phyloP scores from a whole-genome alignment of 371 early-diverging fungal species.

The Lichtheimia ramosa region DNA sequence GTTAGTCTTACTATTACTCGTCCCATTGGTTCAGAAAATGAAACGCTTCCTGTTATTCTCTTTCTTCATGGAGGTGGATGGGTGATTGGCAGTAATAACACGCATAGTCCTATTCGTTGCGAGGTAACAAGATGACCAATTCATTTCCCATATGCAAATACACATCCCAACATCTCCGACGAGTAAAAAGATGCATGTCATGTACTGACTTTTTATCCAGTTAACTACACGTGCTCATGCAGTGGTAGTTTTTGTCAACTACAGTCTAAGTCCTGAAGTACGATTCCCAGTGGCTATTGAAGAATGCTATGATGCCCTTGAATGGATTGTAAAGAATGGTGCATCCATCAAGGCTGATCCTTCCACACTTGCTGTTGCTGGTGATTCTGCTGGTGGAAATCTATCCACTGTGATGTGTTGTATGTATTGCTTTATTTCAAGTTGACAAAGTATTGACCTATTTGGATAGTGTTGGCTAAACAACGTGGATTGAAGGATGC shows the following conservation, averaged over 20 bases:
- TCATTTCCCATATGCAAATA: not conserved
- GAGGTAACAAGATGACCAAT: slow-evolving; percentile 1
- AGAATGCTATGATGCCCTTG: slow-evolving; percentile 30
- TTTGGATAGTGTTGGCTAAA: slow-evolving; percentile 27
- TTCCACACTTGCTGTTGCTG: slow-evolving; percentile 22
- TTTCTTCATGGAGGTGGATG: slow-evolving; percentile 23
- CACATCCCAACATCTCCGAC: not conserved
- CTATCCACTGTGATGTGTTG: slow-evolving; percentile 21
- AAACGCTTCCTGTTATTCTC: slow-evolving; percentile 15
- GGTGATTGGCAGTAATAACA: not conserved
- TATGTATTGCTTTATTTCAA: not conserved
- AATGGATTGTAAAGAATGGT: slow-evolving; percentile 24
- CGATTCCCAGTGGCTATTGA: slow-evolving; percentile 32
- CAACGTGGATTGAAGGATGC: slow-evolving; percentile 15
- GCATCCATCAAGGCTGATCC: slow-evolving; percentile 19
- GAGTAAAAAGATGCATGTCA: not conserved
- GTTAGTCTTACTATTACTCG: slow-evolving; percentile 14
- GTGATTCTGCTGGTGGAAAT: slow-evolving; percentile 41
- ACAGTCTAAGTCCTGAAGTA: slow-evolving; percentile 25
- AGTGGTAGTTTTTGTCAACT: slow-evolving; percentile 25
- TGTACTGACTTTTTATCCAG: not conserved
- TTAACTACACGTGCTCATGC: slow-evolving; percentile 9
- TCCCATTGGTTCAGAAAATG: slow-evolving; percentile 14
- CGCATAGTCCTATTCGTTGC: slow-evolving; percentile 1
- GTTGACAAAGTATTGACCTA: not conserved